A percentile compares a stretch with the other conserved stretches of the same genome.
Evolutionary conservation across 192 early-diverging fungal genomes (phyloP).

Genomic region (Coemansia sp.): DNA sequence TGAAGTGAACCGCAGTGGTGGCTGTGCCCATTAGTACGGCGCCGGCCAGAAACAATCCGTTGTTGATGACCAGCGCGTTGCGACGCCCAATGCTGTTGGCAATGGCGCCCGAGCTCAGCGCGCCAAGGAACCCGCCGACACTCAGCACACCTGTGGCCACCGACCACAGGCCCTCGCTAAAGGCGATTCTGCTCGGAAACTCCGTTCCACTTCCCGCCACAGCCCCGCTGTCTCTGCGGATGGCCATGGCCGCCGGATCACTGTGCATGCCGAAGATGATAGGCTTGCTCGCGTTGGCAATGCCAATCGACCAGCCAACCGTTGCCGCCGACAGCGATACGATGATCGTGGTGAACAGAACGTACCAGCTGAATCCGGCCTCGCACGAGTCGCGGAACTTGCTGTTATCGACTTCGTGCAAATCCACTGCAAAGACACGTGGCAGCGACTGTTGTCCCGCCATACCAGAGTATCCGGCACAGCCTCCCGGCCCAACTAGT

Average conservation of each 20-base stretch:
- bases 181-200: conserved; percentile 32
- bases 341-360: conserved; percentile 32
- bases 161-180: conserved; percentile 50
- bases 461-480: neutral
- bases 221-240: neutral
- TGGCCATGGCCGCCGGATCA: neutral
- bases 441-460: conserved; percentile 4
- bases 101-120: conserved; percentile 56
- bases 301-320: conserved; percentile 43
- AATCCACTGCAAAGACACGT: conserved; percentile 43
- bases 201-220: neutral
- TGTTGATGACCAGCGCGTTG: conserved; percentile 65
- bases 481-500: neutral
- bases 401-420: conserved; percentile 46
- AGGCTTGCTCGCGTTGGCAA: conserved; percentile 41
- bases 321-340: conserved; percentile 45
- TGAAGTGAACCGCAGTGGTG: conserved; percentile 60
- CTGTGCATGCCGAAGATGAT: conserved; percentile 32
- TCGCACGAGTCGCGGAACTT: conserved; percentile 50
- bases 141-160: conserved; percentile 55
- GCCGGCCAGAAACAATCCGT: conserved; percentile 68
- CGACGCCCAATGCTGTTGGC: conserved; percentile 62
- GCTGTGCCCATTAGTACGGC: conserved; percentile 63
- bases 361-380: conserved; percentile 49
- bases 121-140: conserved; percentile 67